Evolutionary conservation across 1,284 basidiomycete species (phyloP).

Genomic region (Flammula alnicola): DNA sequence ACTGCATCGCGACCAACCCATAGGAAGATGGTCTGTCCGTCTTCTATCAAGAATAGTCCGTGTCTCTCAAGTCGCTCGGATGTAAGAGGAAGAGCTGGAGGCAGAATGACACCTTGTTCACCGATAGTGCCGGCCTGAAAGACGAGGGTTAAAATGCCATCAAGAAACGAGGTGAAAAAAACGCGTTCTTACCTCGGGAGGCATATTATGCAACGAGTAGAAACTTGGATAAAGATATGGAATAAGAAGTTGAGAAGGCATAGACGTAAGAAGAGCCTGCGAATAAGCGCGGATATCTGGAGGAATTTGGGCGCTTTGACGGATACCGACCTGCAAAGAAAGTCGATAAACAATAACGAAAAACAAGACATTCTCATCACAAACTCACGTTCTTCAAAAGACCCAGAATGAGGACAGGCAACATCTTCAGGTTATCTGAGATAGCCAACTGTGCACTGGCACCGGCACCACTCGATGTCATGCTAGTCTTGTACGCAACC

Average conservation of each 20-base stretch:
- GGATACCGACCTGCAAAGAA: conserved; percentile 76
- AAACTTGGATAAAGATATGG: conserved; percentile 96
- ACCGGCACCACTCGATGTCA: conserved; percentile 92
- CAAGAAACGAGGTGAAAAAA: neutral
- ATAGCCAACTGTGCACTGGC: conserved; percentile 94
- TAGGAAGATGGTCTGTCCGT: conserved; percentile 97
- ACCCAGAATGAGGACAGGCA: conserved; percentile 89
- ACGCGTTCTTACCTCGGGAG: conserved; percentile 70
- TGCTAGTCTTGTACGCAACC: conserved; percentile 93
- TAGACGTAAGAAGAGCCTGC: conserved; percentile 88
- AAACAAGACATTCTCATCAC: neutral
- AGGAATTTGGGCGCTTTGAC: conserved; percentile 95
- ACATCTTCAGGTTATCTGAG: conserved; percentile 91
- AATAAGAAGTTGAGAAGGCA: conserved; percentile 90
- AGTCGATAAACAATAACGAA: conserved; percentile 1
- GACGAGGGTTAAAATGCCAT: neutral
- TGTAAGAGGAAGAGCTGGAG: conserved; percentile 87
- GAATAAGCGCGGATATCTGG: conserved; percentile 96
- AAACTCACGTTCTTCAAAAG: conserved; percentile 88
- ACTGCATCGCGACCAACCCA: conserved; percentile 98
- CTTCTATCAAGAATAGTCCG: conserved; percentile 96
- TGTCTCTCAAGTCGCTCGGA: conserved; percentile 95
- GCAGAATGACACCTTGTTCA: conserved; percentile 82
- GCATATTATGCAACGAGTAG: conserved; percentile 98
- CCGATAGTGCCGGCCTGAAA: conserved; percentile 78